phyloP scores from a whole-genome alignment of 305 asterid genomes.

The Fraxinus floribunda region DNA sequence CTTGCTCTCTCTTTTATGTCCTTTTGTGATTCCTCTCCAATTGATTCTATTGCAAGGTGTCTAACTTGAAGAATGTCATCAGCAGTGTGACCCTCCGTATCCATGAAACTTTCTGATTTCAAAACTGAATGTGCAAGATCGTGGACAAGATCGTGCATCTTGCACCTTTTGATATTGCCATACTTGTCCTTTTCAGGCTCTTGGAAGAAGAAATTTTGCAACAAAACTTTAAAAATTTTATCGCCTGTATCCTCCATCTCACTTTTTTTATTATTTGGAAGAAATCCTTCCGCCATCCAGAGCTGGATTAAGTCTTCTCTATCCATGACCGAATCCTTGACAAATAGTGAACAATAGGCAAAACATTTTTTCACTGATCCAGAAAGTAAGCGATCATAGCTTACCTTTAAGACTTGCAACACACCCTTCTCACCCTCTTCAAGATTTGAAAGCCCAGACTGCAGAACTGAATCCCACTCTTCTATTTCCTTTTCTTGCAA shows the following conservation, averaged over 20 bases:
- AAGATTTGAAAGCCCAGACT: not conserved
- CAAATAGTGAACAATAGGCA: slow-evolving; percentile 20
- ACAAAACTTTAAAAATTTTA: not conserved
- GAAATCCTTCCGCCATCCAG: slow-evolving; percentile 29
- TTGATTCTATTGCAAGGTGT: not conserved
- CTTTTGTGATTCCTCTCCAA: not conserved
- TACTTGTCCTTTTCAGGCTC: not conserved
- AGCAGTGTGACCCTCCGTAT: too few relatives aligned
- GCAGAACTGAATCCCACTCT: not conserved
- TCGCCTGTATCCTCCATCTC: slow-evolving; percentile 18
- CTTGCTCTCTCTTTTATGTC: not conserved
- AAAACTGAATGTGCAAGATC: not conserved
- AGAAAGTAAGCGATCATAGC: slow-evolving; percentile 21
- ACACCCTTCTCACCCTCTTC: not conserved
- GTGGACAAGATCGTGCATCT: slow-evolving; percentile 19
- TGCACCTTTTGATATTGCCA: not conserved
- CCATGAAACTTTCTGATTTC: too few relatives aligned
- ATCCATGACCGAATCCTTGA: not conserved
- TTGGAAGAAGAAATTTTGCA: slow-evolving; percentile 9
- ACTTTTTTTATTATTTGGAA: not conserved
- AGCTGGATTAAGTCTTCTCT: slow-evolving; percentile 14
- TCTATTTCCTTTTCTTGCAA: not conserved
- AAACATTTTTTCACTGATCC: slow-evolving; percentile 11
- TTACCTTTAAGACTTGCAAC: not conserved
- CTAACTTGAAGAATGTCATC: too few relatives aligned